phyloP scores from a whole-genome alignment of 164 flowering plant genomes.

The Umbellularia californica region DNA sequence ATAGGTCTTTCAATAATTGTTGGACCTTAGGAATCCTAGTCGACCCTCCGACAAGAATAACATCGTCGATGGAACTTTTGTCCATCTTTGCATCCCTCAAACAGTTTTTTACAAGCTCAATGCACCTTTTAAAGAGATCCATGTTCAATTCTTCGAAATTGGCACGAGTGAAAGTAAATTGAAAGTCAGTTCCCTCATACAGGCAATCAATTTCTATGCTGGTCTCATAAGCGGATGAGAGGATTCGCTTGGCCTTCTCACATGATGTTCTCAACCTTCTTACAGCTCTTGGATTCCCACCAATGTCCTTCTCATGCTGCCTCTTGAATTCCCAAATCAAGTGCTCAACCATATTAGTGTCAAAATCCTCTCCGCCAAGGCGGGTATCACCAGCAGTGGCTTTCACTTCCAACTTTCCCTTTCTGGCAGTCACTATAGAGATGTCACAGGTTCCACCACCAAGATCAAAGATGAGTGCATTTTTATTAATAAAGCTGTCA shows the following conservation, averaged over 20 bases:
- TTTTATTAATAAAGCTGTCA: not conserved
- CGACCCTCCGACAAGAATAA: slow-evolving; percentile 60
- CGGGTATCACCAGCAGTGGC: slow-evolving; percentile 24
- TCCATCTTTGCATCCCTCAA: slow-evolving; percentile 53
- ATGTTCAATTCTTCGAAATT: slow-evolving; percentile 57
- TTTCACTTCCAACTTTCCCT: slow-evolving; percentile 5
- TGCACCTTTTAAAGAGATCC: slow-evolving; percentile 50
- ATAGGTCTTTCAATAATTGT: slow-evolving; percentile 51
- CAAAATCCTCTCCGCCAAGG: slow-evolving; percentile 61
- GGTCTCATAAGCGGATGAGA: slow-evolving; percentile 45
- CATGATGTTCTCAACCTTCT: slow-evolving; percentile 48
- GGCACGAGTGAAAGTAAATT: slow-evolving; percentile 49
- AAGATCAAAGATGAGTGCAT: slow-evolving; percentile 6
- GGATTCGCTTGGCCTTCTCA: slow-evolving; percentile 55
- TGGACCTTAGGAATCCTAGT: slow-evolving; percentile 59
- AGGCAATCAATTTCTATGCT: slow-evolving; percentile 52
- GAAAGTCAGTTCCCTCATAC: slow-evolving; percentile 51
- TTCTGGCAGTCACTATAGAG: slow-evolving; percentile 2
- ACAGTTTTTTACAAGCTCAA: slow-evolving; percentile 53
- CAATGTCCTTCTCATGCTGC: slow-evolving; percentile 52
- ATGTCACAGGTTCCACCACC: slow-evolving; percentile 11
- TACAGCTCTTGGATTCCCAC: slow-evolving; percentile 43
- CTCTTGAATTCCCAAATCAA: slow-evolving; percentile 46
- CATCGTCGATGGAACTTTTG: slow-evolving; percentile 42
- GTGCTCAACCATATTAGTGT: slow-evolving; percentile 50